A percentile compares a stretch with the other conserved stretches of the same genome.
phyloP scores from a whole-genome alignment of 306 rosid genomes.

The Inga oerstediana region DNA sequence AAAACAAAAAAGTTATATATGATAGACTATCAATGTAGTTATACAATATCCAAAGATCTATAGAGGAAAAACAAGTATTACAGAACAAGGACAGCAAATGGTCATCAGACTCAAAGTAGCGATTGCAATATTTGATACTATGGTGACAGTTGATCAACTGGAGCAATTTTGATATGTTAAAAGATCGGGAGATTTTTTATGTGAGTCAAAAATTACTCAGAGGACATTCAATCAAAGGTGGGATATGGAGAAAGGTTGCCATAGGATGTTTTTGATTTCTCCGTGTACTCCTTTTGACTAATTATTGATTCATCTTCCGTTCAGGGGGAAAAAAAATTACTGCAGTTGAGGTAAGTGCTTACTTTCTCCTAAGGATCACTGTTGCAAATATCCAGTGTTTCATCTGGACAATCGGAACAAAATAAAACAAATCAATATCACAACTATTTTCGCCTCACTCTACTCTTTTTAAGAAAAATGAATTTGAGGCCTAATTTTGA shows the following conservation, averaged over 20 bases:
- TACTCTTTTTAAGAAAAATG: neutral
- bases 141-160: neutral
- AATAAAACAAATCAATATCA: neutral
- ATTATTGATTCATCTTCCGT: neutral
- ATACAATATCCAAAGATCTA: neutral
- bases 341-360: neutral
- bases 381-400: neutral
- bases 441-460: neutral
- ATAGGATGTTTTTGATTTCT: neutral
- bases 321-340: no score
- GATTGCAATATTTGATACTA: neutral
- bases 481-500: neutral
- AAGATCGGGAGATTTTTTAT: neutral
- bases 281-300: neutral
- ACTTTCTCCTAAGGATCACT: neutral
- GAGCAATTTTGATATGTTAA: conserved; percentile 5
- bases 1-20: neutral
- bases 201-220: no score
- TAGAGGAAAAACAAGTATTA: neutral
- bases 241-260: neutral
- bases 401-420: neutral
- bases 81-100: neutral
- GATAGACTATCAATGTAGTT: neutral
- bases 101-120: neutral
- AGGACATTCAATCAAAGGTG: no score